phyloP scores from a whole-genome alignment of 2,329 filamentous ascomycete species.

The Lachnellula occidentalis region DNA sequence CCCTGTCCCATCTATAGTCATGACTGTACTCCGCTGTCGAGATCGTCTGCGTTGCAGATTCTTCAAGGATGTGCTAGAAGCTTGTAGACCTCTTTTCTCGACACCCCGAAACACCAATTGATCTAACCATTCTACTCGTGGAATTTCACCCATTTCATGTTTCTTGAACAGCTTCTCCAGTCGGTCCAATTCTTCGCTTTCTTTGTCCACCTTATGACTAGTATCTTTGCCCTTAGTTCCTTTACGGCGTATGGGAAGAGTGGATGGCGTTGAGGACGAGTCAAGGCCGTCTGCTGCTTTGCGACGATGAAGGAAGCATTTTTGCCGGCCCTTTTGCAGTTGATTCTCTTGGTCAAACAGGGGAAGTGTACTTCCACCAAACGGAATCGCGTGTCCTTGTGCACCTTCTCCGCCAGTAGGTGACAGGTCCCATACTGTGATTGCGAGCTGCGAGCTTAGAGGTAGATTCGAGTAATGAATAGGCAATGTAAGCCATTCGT shows the following conservation, averaged over 20 bases:
- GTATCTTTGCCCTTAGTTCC: constrained; percentile 42
- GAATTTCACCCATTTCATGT: constrained; percentile 96
- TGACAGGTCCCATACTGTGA: constrained; percentile 93
- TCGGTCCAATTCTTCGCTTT: constrained; percentile 79
- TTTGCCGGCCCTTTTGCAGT: constrained; percentile 84
- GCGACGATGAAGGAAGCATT: constrained; percentile 79
- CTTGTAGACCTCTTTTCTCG: constrained; percentile 67
- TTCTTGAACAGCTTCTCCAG: constrained; percentile 91
- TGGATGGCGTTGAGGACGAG: constrained; percentile 71
- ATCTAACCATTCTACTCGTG: constrained; percentile 90
- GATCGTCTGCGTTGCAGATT: constrained; percentile 45
- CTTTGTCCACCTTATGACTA: constrained; percentile 54
- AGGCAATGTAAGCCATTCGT: constrained; percentile 90
- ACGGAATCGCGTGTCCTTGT: constrained; percentile 76
- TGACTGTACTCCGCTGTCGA: constrained; percentile 26
- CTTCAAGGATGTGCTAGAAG: constrained; percentile 59
- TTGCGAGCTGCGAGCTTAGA: constrained; percentile 74
- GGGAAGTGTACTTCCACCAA: constrained; percentile 86
- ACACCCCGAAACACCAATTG: constrained; percentile 87
- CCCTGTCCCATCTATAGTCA: constrained; percentile 28
- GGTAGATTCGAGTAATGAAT: constrained; percentile 80
- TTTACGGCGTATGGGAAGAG: constrained; percentile 48
- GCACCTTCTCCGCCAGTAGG: constrained; percentile 67
- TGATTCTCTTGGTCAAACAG: constrained; percentile 94
- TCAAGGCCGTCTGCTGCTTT: constrained; percentile 81